Evolutionary conservation across 2,329 filamentous ascomycete species (phyloP).

Genomic region (Claviceps maximensis): DNA sequence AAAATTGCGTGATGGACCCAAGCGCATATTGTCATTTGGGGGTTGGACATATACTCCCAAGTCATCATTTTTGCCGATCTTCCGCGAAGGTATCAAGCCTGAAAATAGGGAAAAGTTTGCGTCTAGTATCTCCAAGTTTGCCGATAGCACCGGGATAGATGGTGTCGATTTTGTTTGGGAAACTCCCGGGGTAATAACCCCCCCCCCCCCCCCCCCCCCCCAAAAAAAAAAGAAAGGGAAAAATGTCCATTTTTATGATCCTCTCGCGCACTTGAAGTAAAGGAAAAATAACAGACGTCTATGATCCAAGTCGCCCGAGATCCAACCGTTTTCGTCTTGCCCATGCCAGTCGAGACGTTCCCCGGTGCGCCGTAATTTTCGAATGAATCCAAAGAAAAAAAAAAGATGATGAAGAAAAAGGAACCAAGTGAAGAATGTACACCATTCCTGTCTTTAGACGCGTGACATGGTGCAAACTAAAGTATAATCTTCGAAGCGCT

Average conservation of each 20-base stretch:
- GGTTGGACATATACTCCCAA: slow-evolving; percentile 16
- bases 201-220: too few species aligned
- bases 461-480: not conserved
- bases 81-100: slow-evolving; percentile 10
- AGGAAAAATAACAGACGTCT: too few species aligned
- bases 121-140: slow-evolving; percentile 22
- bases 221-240: too few species aligned
- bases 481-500: not conserved
- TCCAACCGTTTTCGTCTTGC: too few species aligned
- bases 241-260: too few species aligned
- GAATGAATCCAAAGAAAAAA: not conserved
- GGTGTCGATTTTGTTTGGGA: slow-evolving; percentile 30
- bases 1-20: slow-evolving; percentile 8
- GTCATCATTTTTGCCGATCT: slow-evolving; percentile 10
- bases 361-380: not conserved
- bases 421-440: not conserved
- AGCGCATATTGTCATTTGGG: slow-evolving; percentile 17
- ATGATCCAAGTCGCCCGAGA: too few species aligned
- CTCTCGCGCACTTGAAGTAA: too few species aligned
- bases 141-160: slow-evolving; percentile 22
- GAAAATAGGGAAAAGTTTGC: slow-evolving; percentile 21
- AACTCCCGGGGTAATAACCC: slow-evolving; percentile 15
- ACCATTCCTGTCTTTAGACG: not conserved
- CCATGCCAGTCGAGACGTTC: not conserved
- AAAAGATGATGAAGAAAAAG: not conserved